Evolutionary conservation across 306 rosid species (phyloP).

Genomic region (Castanea sativa): DNA sequence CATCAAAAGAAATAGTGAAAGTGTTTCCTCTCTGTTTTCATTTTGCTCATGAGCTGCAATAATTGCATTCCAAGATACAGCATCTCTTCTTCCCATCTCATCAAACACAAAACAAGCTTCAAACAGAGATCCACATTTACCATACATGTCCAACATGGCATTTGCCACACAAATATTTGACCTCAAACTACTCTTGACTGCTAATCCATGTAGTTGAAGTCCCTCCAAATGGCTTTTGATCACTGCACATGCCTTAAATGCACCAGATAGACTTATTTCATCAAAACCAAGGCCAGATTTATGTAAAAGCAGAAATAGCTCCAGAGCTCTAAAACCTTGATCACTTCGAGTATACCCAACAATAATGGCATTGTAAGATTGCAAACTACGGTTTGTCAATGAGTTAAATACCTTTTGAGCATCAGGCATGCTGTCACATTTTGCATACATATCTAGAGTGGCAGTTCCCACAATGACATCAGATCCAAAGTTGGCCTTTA

Average conservation of each 20-base stretch:
- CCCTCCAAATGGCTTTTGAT: constrained; percentile 55
- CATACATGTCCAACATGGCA: constrained; percentile 82
- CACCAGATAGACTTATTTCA: constrained; percentile 70
- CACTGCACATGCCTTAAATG: constrained; percentile 64
- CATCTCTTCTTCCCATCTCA: constrained; percentile 71
- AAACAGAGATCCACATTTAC: constrained; percentile 60
- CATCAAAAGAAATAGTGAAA: constrained; percentile 67
- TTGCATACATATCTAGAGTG: constrained; percentile 85
- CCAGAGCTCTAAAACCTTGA: constrained; percentile 59
- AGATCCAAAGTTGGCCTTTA: constrained; percentile 55
- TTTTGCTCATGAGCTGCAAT: constrained; percentile 83
- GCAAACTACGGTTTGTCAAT: constrained; percentile 53
- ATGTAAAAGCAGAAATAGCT: constrained; percentile 48
- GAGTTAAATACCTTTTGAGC: constrained; percentile 58
- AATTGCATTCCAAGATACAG: constrained; percentile 89
- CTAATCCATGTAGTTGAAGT: constrained; percentile 70
- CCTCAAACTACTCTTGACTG: constrained; percentile 50
- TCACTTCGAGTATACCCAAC: constrained; percentile 58
- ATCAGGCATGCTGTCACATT: constrained; percentile 59
- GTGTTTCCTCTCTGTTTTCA: constrained; percentile 45
- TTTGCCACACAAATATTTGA: constrained; percentile 73
- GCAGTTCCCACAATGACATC: constrained; percentile 83
- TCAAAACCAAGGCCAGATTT: constrained; percentile 55
- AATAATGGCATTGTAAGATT: constrained; percentile 75
- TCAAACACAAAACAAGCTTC: constrained; percentile 65